Percentiles rank a stretch among this genome's conserved stretches.
phyloP scores from a whole-genome alignment of 768 basidiomycete species.

The Psilocybe sp. region DNA sequence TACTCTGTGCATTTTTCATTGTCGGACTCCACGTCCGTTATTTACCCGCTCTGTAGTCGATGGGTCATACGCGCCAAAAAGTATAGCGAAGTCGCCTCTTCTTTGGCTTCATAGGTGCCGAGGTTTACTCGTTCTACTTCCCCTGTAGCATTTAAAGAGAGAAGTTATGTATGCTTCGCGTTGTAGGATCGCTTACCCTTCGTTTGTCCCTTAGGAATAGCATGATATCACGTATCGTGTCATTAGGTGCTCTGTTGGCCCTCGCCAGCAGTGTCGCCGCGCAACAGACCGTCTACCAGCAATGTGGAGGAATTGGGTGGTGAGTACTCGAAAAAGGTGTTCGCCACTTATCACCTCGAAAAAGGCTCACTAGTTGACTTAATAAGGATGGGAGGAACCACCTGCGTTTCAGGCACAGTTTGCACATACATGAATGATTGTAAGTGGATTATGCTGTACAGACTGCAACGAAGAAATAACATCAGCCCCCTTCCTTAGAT shows the following conservation, averaged over 20 bases:
- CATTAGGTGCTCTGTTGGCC: conserved; percentile 18
- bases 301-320: conserved; percentile 54
- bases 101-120: conserved; percentile 10
- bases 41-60: conserved; percentile 19
- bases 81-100: not conserved
- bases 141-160: conserved; percentile 5
- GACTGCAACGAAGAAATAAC: too few relatives aligned
- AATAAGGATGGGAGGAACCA: conserved; percentile 46
- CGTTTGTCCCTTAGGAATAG: not conserved
- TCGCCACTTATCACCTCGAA: not conserved
- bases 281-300: conserved; percentile 39
- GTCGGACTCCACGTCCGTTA: conserved; percentile 15
- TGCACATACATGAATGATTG: conserved; percentile 45
- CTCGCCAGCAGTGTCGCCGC: conserved; percentile 24
- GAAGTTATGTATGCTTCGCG: not conserved
- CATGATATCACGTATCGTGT: conserved; percentile 11
- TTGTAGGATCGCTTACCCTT: not conserved
- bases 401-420: conserved; percentile 42
- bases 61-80: not conserved
- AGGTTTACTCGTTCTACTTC: conserved; percentile 16
- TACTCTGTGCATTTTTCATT: not conserved
- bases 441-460: conserved; percentile 16
- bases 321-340: conserved; percentile 15
- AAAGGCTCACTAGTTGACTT: not conserved
- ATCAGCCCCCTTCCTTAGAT: conserved; percentile 20